Base-by-base conservation (phyloP, 352 stramenopile genomes). In the Phytophthora nicotianae region DNA sequence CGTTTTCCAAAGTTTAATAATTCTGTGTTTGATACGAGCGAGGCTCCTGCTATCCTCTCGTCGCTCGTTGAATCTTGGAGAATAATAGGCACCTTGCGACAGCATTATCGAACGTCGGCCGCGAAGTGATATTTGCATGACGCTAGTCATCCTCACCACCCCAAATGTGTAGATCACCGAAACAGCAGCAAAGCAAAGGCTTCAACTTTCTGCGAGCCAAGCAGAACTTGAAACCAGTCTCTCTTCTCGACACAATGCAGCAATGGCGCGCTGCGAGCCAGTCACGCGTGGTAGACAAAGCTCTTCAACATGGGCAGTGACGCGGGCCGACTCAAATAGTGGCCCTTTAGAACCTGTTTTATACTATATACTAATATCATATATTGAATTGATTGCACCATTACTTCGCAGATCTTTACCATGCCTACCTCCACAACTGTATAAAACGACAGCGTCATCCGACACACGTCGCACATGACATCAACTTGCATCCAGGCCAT, bases 391-490 rank as follows among this genome's bases (percentile, higher is more conserved):
- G 50, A 50, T 17, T 62, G 41, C 24, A 52, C 17, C 14, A 11
- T 16, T 33, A 3, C 5, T 9, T 27, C 0, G 4, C 6, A 20
- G 10, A 11, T 9, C 7, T 1, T n/a, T 19, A 9, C 1, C 2
- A 9, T 11, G 1, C 4, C 1, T 16, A 14, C 33, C 58, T 66
- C 26, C 23, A 59, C 14, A 52, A 61, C 17, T 16, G 0, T 17
- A 56, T 63, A 17, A 42, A 21, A 32, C 17, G 26, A 11, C 17
- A 51, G 51, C 59, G 52, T 72, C 65, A 65, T 69, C 47, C 5
- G 50, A 38, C 46, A 55, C 51, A 50, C 27, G 35, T 68, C 41
- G 38, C 42, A 51, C 21, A 61, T 73, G 59, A 73, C 53, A 65
- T 58, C 63, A 66, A 50, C 51, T 24, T 21, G 29, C 50, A 35